These are phyloP conservation scores for Aspergillus thermomutatus DNA, from an alignment of 2,329 filamentous ascomycete genomes.

Conservation along the genomic window DNA sequence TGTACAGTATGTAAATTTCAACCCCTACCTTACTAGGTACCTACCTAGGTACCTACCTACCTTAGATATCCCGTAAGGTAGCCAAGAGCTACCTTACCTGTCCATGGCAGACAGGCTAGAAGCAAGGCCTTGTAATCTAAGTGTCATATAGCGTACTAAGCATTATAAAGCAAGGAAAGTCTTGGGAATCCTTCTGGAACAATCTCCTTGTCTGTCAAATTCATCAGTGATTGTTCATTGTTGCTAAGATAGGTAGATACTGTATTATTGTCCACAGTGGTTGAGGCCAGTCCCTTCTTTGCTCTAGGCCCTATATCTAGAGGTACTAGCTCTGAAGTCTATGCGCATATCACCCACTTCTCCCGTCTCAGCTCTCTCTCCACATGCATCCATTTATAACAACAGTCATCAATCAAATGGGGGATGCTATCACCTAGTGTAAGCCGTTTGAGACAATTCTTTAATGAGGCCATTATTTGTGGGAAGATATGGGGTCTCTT, in stretches of 20 bases:
- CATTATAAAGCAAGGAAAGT: neutral
- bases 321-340: neutral
- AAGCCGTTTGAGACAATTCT: slow-evolving; percentile 21
- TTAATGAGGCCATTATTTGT: slow-evolving; percentile 2
- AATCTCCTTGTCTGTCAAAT: neutral
- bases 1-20: neutral
- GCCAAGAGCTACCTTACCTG: too few species aligned
- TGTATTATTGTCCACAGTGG: neutral
- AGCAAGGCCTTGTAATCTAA: neutral
- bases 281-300: neutral
- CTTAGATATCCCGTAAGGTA: too few species aligned
- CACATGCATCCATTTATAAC: slow-evolving; percentile 6
- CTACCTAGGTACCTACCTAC: too few species aligned
- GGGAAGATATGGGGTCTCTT: slow-evolving; percentile 3
- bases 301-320: neutral
- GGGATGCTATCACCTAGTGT: slow-evolving; percentile 4
- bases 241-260: neutral
- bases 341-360: neutral
- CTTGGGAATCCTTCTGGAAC: neutral
- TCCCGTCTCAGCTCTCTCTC: neutral
- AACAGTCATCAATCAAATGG: slow-evolving; percentile 4
- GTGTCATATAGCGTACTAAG: neutral
- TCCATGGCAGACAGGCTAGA: neutral
- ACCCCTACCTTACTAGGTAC: too few species aligned
- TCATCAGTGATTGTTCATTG: neutral